Conservation (phyloP, 306 rosid species). For the Vigna hirtella region DNA sequence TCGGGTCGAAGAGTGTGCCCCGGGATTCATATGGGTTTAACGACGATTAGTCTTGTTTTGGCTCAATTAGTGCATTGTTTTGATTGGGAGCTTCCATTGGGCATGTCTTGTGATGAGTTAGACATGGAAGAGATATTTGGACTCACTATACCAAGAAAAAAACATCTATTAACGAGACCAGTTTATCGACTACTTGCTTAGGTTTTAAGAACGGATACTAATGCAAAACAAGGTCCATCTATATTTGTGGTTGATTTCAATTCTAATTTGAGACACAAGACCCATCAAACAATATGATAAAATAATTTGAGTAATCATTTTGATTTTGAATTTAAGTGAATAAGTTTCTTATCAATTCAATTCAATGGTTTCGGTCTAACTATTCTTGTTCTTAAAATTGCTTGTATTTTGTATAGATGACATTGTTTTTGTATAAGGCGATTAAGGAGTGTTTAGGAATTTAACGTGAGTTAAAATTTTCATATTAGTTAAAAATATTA, state of each 20-base stretch:
- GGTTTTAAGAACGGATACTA: not conserved
- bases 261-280: not conserved
- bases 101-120: not conserved
- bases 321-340: too few species aligned
- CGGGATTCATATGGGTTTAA: slow-evolving; percentile 46
- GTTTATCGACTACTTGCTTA: slow-evolving; percentile 12
- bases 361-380: too few species aligned
- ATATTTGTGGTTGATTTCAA: not conserved
- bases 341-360: too few species aligned
- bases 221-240: not conserved
- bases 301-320: not conserved
- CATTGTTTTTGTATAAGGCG: too few species aligned
- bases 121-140: slow-evolving; percentile 50
- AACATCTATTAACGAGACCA: slow-evolving; percentile 37
- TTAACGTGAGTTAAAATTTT: too few species aligned
- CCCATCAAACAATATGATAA: not conserved
- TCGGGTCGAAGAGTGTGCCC: slow-evolving; percentile 54
- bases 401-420: too few species aligned
- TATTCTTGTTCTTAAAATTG: too few species aligned
- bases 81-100: slow-evolving; percentile 50
- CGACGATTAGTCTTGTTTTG: slow-evolving; percentile 3
- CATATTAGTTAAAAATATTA: too few species aligned
- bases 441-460: too few species aligned
- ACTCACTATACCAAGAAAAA: not conserved
- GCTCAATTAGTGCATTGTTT: slow-evolving; percentile 55